A percentile compares a stretch with the other conserved stretches of the same genome.
phyloP scores from a whole-genome alignment of 805 yeast genomes.

The Saccharomycopsis javanensis region DNA sequence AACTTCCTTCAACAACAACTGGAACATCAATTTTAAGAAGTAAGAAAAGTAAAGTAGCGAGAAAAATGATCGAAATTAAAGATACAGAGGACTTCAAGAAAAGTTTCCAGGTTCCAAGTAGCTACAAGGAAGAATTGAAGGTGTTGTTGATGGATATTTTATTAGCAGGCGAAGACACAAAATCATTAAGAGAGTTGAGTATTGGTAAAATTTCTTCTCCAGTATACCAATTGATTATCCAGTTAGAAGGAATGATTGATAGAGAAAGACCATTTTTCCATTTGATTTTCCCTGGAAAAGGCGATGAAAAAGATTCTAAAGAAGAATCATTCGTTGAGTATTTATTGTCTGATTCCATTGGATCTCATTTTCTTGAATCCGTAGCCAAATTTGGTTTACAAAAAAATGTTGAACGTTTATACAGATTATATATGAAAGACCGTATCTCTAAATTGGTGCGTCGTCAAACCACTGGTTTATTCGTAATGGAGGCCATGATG shows the following conservation, averaged over 20 bases:
- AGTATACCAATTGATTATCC: constrained; percentile 66
- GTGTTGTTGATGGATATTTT: constrained; percentile 32
- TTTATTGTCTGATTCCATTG: constrained; percentile 78
- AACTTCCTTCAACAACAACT: constrained; percentile 61
- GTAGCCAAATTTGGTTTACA: constrained; percentile 55
- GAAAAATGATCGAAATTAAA: constrained; percentile 84
- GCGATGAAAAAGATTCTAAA: constrained; percentile 41
- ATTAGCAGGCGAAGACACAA: constrained; percentile 31
- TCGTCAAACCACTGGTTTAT: constrained; percentile 79
- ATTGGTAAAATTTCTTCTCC: constrained; percentile 82
- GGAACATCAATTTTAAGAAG: constrained; percentile 70
- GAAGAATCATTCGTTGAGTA: constrained; percentile 81
- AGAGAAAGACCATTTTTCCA: constrained; percentile 66
- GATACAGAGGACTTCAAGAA: constrained; percentile 59
- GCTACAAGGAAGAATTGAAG: constrained; percentile 53
- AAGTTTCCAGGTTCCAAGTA: constrained; percentile 58
- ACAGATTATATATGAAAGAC: constrained; percentile 59
- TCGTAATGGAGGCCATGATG: constrained; percentile 63
- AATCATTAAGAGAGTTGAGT: constrained; percentile 57
- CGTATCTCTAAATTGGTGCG: constrained; percentile 64
- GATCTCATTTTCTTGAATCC: constrained; percentile 82
- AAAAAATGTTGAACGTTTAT: constrained; percentile 63
- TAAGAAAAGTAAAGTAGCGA: constrained; percentile 75
- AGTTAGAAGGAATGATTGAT: constrained; percentile 73
- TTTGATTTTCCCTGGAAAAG: constrained; percentile 42